phyloP scores from a whole-genome alignment of 1,139 yeast species.

The Kodamaea suecica region DNA sequence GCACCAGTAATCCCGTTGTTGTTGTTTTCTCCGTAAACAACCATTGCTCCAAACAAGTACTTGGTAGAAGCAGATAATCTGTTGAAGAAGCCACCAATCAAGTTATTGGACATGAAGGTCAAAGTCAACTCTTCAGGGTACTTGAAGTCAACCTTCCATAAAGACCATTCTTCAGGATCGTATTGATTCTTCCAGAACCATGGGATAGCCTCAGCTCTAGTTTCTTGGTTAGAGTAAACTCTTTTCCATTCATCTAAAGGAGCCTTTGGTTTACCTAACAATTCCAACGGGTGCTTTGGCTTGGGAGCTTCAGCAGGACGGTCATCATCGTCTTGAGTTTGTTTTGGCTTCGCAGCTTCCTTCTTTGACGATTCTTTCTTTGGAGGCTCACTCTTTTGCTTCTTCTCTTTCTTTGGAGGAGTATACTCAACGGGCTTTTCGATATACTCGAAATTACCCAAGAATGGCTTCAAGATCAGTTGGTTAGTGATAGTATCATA shows the following conservation, averaged over 20 bases:
- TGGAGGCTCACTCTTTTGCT: neutral
- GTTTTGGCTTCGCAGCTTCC: slow-evolving; percentile 23
- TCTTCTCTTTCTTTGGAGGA: slow-evolving; percentile 21
- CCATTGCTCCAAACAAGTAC: slow-evolving; percentile 89
- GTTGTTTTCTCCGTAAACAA: slow-evolving; percentile 98
- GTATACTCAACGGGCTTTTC: slow-evolving; percentile 61
- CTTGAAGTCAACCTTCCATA: slow-evolving; percentile 94
- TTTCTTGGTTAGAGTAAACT: slow-evolving; percentile 98
- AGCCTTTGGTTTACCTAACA: slow-evolving; percentile 70
- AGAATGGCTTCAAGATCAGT: slow-evolving; percentile 45
- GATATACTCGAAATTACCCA: slow-evolving; percentile 51
- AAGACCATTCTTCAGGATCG: slow-evolving; percentile 90
- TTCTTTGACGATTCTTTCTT: no score
- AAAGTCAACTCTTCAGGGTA: slow-evolving; percentile 96
- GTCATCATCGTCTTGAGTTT: slow-evolving; percentile 18
- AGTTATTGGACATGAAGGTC: no score
- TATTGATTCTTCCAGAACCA: slow-evolving; percentile 95
- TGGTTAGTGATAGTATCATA: slow-evolving; percentile 65
- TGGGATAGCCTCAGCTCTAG: slow-evolving; percentile 90
- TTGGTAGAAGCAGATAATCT: slow-evolving; percentile 89
- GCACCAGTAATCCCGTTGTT: slow-evolving; percentile 96
- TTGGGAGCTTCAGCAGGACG: slow-evolving; percentile 49
- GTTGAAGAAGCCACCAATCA: slow-evolving; percentile 97
- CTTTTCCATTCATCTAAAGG: slow-evolving; percentile 84
- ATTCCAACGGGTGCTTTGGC: slow-evolving; percentile 90